phyloP scores from a whole-genome alignment of 2,329 filamentous ascomycete species.

The Hortaea sp. region DNA sequence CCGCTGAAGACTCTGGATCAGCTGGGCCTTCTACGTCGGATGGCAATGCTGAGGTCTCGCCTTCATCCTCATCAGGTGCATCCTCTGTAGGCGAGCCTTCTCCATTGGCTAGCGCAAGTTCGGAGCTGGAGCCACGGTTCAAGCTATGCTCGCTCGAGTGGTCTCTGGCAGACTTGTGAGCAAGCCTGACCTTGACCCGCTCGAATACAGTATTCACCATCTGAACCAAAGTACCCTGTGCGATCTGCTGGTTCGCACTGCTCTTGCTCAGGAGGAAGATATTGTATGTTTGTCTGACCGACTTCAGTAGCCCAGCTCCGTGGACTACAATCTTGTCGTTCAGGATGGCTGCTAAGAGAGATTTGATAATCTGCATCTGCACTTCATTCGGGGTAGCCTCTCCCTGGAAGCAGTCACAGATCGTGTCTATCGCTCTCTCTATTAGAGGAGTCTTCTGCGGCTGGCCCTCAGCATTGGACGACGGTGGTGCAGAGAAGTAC shows the following conservation, averaged over 20 bases:
- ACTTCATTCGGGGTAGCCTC: conserved; percentile 87
- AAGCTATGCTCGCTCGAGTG: conserved; percentile 39
- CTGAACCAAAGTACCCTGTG: conserved; percentile 91
- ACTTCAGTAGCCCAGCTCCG: conserved; percentile 88
- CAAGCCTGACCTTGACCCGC: conserved; percentile 74
- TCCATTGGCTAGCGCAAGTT: conserved; percentile 20
- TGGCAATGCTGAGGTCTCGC: conserved; percentile 22
- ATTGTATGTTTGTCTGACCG: conserved; percentile 96
- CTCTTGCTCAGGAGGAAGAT: conserved; percentile 94
- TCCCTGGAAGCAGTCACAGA: conserved; percentile 98
- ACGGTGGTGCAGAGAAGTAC: conserved; percentile 67
- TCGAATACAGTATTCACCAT: conserved; percentile 99
- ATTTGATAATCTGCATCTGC: conserved; percentile 97
- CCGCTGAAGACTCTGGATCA: conserved; percentile 25
- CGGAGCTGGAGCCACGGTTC: conserved; percentile 18
- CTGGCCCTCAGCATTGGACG: conserved; percentile 8
- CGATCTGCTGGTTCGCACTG: conserved; percentile 90
- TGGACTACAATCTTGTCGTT: conserved; percentile 99
- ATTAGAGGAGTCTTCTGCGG: conserved; percentile 59
- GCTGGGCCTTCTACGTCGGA: conserved; percentile 10
- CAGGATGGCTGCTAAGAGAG: conserved; percentile 82
- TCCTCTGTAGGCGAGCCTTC: conserved; percentile 18
- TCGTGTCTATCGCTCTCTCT: conserved; percentile 95
- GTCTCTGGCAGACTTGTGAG: conserved; percentile 73
- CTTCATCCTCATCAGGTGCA: conserved; percentile 12